Evolutionary conservation across 306 rosid genomes (phyloP).

Genomic region (Canavalia ensiformis): DNA sequence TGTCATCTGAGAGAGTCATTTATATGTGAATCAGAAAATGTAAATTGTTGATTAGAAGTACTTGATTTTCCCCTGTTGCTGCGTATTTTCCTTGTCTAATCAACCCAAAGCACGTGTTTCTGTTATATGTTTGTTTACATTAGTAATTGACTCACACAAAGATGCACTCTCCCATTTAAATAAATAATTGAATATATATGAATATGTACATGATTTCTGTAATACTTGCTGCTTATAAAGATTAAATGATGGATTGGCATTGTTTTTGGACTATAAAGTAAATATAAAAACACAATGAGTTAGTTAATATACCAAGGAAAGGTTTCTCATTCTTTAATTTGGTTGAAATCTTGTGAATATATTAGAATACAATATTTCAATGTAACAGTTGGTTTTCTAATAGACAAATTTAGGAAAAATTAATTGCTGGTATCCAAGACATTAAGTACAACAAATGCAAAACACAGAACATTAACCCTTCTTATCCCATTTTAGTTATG

Average conservation of each 20-base stretch:
- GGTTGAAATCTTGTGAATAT: not conserved
- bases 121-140: not conserved
- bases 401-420: not conserved
- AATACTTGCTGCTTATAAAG: not conserved
- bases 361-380: not conserved
- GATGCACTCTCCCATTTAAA: not conserved
- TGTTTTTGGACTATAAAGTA: not conserved
- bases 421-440: slow-evolving; percentile 2
- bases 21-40: not conserved
- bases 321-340: not conserved
- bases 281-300: not conserved
- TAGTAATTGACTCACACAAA: not conserved
- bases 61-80: not conserved
- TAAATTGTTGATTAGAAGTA: not conserved
- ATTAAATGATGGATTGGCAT: not conserved
- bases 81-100: not conserved
- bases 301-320: not conserved
- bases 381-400: not conserved
- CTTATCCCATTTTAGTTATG: not conserved
- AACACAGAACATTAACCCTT: not conserved
- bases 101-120: not conserved
- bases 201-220: not conserved
- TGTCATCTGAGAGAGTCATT: not conserved
- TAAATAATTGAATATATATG: not conserved
- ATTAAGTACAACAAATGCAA: not conserved